phyloP scores from a whole-genome alignment of 768 basidiomycete genomes.

The Rhodosporidiobolus sp. region DNA sequence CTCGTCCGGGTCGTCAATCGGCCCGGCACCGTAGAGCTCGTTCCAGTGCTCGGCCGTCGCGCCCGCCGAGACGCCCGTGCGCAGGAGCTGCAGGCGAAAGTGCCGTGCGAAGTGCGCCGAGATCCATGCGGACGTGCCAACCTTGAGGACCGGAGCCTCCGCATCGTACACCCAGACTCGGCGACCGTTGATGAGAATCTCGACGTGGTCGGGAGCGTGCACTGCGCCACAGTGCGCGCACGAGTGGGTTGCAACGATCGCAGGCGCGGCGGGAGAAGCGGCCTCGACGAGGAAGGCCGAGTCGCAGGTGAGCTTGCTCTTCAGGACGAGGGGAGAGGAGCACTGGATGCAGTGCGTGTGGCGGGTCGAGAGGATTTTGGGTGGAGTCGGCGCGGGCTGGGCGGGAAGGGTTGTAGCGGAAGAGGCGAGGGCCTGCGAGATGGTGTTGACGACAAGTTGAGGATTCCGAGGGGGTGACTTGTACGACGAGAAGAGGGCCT shows the following conservation, averaged over 20 bases:
- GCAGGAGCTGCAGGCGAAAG: not conserved
- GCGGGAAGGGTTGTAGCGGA: not conserved
- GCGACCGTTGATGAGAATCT: not conserved
- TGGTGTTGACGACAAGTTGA: no score
- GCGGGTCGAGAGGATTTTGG: conserved; percentile 16
- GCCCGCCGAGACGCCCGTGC: conserved; percentile 6
- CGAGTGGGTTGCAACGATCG: conserved; percentile 7
- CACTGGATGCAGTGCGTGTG: conserved; percentile 14
- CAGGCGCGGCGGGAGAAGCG: not conserved
- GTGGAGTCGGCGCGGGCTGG: not conserved
- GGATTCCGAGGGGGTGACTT: no score
- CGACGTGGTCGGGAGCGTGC: conserved; percentile 26
- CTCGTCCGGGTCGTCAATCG: no score
- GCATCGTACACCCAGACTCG: conserved; percentile 20
- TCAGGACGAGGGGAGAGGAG: conserved; percentile 7
- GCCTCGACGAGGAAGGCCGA: conserved; percentile 4
- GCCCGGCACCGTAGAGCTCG: not conserved
- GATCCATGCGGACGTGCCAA: conserved; percentile 18
- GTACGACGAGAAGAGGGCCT: no score
- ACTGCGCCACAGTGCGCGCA: conserved; percentile 9
- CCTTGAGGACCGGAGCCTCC: not conserved
- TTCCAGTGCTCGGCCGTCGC: conserved; percentile 11
- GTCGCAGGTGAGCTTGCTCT: not conserved
- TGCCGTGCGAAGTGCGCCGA: not conserved
- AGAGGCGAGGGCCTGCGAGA: no score